Base-by-base conservation (phyloP, 441 rosid species). In the Bruguiera hainesii region DNA sequence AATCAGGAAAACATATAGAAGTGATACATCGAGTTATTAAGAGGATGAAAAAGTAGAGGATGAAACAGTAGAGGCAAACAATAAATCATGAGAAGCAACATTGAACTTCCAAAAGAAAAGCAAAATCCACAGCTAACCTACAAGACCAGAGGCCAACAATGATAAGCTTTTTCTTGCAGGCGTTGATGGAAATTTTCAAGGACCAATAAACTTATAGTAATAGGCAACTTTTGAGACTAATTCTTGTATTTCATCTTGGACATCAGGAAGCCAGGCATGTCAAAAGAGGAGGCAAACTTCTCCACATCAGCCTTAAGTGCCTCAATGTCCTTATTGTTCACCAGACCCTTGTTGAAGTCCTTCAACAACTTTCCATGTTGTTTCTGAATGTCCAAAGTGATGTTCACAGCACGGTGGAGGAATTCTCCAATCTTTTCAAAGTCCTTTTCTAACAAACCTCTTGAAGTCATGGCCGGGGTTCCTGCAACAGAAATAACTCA, bases 301-400 rank as follows among this genome's bases (percentile, higher is more conserved):
- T 95, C 99, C 3, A 92, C 99, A 23, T 95, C 98, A 60, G 78
- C 84, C 83, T 87, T 95, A 42, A 95, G 97, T 26, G 72, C 83
- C 70, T 90, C 93, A 0, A 95, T 84, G 25, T 92, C 99, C 78
- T 92, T 90, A 83, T 89, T 92, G 88, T 95, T 77, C 66, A 85
- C 93, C 79, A 95, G 80, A 42, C 99, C 99, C 82, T 92, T 95
- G 93, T 92, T 95, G 80, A 92, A 95, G 86, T 95, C 99, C 85
- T 92, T 92, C 87, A 95, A 81, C 28, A 90, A 85, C 85, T 95
- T 92, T 56, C 99, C 98, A 39, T 82, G 68, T 70, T 89, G 83
- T 78, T 92, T 95, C 72, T 95, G 98, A 77, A 92, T 81, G 73
- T 31, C 82, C 89, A 90, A 78, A 0, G 99, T 92, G 42, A 92